Evolutionary conservation across 1,284 basidiomycete genomes (phyloP).

Genomic region (Pseudozyma pruni): DNA sequence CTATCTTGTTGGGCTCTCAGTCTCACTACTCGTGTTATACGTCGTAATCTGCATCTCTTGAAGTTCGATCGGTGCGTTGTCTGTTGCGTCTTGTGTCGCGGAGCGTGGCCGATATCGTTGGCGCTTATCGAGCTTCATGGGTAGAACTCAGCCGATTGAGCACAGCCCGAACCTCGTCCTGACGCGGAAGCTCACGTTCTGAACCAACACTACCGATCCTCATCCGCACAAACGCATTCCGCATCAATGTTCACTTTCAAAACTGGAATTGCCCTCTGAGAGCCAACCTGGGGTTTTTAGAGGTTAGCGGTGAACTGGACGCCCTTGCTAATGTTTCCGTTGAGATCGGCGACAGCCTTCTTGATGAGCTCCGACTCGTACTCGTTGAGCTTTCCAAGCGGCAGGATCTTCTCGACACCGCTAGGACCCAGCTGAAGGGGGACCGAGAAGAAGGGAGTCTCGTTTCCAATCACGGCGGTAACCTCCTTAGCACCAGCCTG

Average conservation of each 20-base stretch:
- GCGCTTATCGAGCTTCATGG: no score
- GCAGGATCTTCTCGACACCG: slow-evolving; percentile 72
- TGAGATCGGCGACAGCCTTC: slow-evolving; percentile 71
- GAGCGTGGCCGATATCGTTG: no score
- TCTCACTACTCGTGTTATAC: no score
- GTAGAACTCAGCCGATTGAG: no score
- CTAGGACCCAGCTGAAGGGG: slow-evolving; percentile 64
- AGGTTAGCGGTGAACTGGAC: slow-evolving; percentile 55
- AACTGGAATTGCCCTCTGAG: no score
- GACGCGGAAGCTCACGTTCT: no score
- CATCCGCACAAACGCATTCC: no score
- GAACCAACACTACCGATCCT: no score
- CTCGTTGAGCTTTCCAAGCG: slow-evolving; percentile 71
- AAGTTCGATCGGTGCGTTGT: background rate
- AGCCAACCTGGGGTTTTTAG: no score
- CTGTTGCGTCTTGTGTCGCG: no score
- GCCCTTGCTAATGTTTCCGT: slow-evolving; percentile 72
- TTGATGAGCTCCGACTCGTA: slow-evolving; percentile 71
- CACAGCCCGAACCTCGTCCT: no score
- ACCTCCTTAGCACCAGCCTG: slow-evolving; percentile 58
- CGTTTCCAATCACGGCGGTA: slow-evolving; percentile 55
- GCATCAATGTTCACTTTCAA: no score
- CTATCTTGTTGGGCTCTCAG: background rate
- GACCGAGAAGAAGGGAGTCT: slow-evolving; percentile 64
- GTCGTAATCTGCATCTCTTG: slow-evolving; percentile 2